phyloP scores from a whole-genome alignment of 306 rosid genomes.

The Cucumis hystrix region DNA sequence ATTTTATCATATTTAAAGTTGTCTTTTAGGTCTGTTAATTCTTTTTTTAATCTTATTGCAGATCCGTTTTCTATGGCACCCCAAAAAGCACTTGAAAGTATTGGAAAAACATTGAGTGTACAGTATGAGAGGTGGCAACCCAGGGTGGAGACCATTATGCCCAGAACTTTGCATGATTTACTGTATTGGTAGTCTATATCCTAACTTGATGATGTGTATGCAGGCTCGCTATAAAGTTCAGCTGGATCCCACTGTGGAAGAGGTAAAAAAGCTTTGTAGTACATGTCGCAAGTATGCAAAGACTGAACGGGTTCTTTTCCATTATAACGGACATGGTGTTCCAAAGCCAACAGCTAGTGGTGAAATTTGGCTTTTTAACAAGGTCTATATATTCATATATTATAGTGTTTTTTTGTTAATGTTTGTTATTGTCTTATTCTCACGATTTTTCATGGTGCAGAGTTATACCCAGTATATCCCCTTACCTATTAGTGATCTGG shows the following conservation, averaged over 20 bases:
- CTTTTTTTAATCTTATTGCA: slow-evolving; percentile 20
- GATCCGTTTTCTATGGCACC: slow-evolving; percentile 97
- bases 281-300: slow-evolving; percentile 77
- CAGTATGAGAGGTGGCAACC: slow-evolving; percentile 99
- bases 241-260: slow-evolving; percentile 94
- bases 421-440: not conserved
- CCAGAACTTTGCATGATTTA: slow-evolving; percentile 8
- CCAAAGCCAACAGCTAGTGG: slow-evolving; percentile 94
- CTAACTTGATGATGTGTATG: slow-evolving; percentile 19
- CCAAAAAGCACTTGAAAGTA: slow-evolving; percentile 83
- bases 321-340: slow-evolving; percentile 98
- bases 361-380: slow-evolving; percentile 98
- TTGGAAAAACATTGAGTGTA: slow-evolving; percentile 68
- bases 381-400: slow-evolving; percentile 33
- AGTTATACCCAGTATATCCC: slow-evolving; percentile 98
- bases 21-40: not conserved
- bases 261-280: slow-evolving; percentile 95
- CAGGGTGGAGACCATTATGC: slow-evolving; percentile 39
- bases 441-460: slow-evolving; percentile 31
- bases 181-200: slow-evolving; percentile 10
- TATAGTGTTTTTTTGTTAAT: not conserved
- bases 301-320: slow-evolving; percentile 89
- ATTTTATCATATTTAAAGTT: not conserved
- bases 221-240: slow-evolving; percentile 92
- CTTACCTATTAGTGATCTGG: slow-evolving; percentile 74